Conservation (phyloP, 495 filamentous ascomycete species). For the Penicillium pulvis region DNA sequence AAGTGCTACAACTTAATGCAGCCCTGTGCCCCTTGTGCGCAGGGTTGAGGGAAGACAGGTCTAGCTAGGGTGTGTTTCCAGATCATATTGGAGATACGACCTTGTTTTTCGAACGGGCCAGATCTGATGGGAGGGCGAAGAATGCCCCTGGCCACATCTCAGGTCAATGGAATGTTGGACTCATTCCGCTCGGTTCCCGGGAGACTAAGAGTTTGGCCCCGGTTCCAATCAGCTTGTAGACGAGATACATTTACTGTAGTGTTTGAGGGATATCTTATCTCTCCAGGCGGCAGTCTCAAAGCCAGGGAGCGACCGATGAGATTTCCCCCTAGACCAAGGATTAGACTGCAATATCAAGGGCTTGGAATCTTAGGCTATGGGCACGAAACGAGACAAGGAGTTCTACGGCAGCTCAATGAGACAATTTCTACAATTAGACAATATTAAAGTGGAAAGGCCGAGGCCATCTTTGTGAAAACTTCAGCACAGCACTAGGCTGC, state of each 20-base stretch:
- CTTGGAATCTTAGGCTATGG: not conserved
- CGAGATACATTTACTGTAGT: not conserved
- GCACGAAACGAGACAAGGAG: not conserved
- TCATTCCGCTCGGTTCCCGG: conserved; percentile 19
- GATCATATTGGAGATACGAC: not conserved
- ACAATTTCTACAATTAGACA: not conserved
- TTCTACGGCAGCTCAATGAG: not conserved
- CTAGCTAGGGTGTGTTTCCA: not conserved
- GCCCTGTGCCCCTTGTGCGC: conserved; percentile 6
- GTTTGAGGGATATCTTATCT: not conserved
- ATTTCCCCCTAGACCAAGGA: not conserved
- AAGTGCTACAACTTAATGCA: not conserved
- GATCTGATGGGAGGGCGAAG: conserved; percentile 11
- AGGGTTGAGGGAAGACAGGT: not conserved
- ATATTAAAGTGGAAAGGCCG: too few relatives aligned
- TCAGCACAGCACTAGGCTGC: conserved; percentile 11
- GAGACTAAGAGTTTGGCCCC: conserved; percentile 1
- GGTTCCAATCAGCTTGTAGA: not conserved
- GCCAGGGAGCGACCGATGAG: not conserved
- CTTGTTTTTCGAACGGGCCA: conserved; percentile 7
- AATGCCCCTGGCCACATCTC: conserved; percentile 18
- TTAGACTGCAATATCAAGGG: not conserved
- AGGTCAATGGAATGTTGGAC: conserved; percentile 21
- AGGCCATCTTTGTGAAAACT: conserved; percentile 4
- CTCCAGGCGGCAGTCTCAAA: not conserved